Percentiles rank a stretch among this genome's conserved stretches.
phyloP scores from a whole-genome alignment of 2,329 filamentous ascomycete genomes.

The Aspergillus proliferans region DNA sequence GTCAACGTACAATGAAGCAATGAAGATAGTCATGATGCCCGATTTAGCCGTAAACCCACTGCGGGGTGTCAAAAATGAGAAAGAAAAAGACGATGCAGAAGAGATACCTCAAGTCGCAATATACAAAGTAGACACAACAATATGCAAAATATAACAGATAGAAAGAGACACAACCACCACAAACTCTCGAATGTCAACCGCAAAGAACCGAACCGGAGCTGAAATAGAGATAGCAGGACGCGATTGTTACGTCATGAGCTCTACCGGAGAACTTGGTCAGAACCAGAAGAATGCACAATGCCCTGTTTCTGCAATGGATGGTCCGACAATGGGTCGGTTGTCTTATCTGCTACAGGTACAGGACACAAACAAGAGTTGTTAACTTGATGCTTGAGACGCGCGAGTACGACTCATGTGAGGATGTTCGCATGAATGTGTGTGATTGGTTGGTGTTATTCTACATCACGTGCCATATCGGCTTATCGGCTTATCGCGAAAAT shows the following conservation, averaged over 20 bases:
- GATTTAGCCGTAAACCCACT: background rate
- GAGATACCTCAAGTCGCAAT: too few relatives aligned
- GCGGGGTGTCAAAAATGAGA: conserved; percentile 3
- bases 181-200: background rate
- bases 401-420: too few relatives aligned
- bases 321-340: too few relatives aligned
- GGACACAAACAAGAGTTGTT: too few relatives aligned
- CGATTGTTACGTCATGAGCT: conserved; percentile 1
- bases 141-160: too few relatives aligned
- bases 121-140: too few relatives aligned
- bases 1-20: conserved; percentile 50
- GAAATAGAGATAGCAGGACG: conserved; percentile 9
- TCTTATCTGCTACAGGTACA: too few relatives aligned
- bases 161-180: too few relatives aligned
- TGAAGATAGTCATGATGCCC: conserved; percentile 52
- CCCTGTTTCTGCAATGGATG: background rate
- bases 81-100: background rate
- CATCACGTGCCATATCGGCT: background rate
- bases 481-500: background rate
- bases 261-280: background rate
- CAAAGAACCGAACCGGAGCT: conserved; percentile 1
- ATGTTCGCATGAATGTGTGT: too few relatives aligned
- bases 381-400: too few relatives aligned
- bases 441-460: too few relatives aligned
- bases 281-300: background rate